Percentiles rank a stretch among this genome's conserved stretches.
Conservation (phyloP, 768 basidiomycete genomes). For the Pleurotus tuoliensis region DNA sequence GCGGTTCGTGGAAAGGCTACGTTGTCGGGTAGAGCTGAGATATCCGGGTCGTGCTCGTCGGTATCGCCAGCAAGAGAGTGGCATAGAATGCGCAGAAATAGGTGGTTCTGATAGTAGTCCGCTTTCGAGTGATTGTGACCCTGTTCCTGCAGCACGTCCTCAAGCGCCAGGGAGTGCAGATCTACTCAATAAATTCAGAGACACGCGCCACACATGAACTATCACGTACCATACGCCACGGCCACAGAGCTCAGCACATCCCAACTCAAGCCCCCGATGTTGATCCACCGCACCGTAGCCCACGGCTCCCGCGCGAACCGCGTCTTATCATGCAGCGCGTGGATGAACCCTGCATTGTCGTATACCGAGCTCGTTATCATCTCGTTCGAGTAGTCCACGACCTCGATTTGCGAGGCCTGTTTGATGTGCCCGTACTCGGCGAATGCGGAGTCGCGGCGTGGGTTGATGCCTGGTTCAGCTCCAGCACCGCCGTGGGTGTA, state of each 20-base stretch:
- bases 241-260: slow-evolving; percentile 59
- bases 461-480: slow-evolving; percentile 64
- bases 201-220: slow-evolving; percentile 3
- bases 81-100: slow-evolving; percentile 59
- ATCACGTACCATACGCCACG: slow-evolving; percentile 47
- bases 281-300: slow-evolving; percentile 43
- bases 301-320: background rate
- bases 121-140: slow-evolving; percentile 45
- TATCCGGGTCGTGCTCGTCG: slow-evolving; percentile 10
- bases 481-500: slow-evolving; percentile 38
- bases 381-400: slow-evolving; percentile 55
- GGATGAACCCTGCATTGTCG: slow-evolving; percentile 48
- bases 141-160: slow-evolving; percentile 58
- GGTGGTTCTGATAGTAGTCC: slow-evolving; percentile 48
- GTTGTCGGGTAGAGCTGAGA: slow-evolving; percentile 21
- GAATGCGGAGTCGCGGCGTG: slow-evolving; percentile 43
- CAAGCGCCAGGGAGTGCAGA: slow-evolving; percentile 61
- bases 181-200: slow-evolving; percentile 29
- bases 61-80: slow-evolving; percentile 33
- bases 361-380: slow-evolving; percentile 39
- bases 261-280: slow-evolving; percentile 60
- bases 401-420: slow-evolving; percentile 55
- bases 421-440: slow-evolving; percentile 47
- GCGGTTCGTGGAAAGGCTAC: slow-evolving; percentile 23
- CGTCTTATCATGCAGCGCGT: slow-evolving; percentile 32